phyloP scores from a whole-genome alignment of 345 rosid genomes.

The Eucalyptus microcorys region DNA sequence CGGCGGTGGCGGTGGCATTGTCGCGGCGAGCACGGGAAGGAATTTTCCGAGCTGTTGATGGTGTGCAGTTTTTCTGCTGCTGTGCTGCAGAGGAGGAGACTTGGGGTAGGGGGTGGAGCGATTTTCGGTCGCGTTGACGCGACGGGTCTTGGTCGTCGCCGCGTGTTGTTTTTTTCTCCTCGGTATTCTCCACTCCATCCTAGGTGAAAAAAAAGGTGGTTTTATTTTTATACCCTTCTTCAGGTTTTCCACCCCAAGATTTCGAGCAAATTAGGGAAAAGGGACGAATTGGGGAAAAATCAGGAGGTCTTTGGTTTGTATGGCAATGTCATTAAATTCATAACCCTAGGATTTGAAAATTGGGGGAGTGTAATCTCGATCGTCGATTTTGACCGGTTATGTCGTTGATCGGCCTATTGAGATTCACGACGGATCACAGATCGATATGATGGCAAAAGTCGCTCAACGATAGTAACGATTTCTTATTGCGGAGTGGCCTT shows the following conservation, averaged over 20 bases:
- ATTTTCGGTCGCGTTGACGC: not conserved
- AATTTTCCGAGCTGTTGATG: not conserved
- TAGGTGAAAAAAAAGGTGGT: not conserved
- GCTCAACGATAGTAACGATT: too few relatives aligned
- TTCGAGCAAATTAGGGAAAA: not conserved
- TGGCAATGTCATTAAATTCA: not conserved
- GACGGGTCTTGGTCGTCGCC: not conserved
- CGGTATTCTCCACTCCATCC: not conserved
- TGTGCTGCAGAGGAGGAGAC: not conserved
- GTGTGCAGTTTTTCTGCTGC: not conserved
- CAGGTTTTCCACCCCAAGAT: not conserved
- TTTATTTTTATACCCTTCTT: not conserved
- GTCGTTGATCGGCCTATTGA: fast-evolving
- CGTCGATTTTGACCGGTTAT: fast-evolving
- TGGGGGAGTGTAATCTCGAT: not conserved
- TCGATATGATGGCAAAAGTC: fast-evolving
- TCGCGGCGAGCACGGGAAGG: not conserved
- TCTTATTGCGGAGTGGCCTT: fast-evolving
- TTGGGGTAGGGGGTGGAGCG: not conserved
- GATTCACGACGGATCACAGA: fast-evolving
- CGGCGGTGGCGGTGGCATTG: not conserved
- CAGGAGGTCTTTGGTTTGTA: not conserved
- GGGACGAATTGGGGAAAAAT: not conserved
- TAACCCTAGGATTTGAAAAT: not conserved
- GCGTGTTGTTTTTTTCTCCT: not conserved